Percentiles rank a stretch among this genome's conserved stretches.
Conservation (phyloP, 2,329 filamentous ascomycete genomes). For the Colletotrichum lindemuthianum region DNA sequence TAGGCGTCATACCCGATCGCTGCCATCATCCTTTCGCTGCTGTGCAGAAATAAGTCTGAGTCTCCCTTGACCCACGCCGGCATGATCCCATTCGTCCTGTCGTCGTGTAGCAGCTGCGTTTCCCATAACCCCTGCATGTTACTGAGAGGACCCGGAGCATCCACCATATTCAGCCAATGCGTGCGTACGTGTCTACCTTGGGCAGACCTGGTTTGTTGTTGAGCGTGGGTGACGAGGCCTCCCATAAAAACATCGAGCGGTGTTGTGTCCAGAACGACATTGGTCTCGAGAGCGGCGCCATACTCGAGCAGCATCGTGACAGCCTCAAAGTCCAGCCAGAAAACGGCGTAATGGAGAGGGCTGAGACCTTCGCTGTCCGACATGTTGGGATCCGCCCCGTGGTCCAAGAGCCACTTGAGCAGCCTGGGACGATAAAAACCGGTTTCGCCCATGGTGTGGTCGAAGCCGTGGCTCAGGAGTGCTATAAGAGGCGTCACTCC, state of each 20-base stretch:
- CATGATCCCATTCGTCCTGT: too few relatives aligned
- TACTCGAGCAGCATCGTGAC: slow-evolving; percentile 8
- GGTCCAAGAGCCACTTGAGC: slow-evolving; percentile 17
- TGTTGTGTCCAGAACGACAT: not conserved
- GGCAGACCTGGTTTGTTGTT: not conserved
- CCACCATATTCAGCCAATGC: too few relatives aligned
- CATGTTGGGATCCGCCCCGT: slow-evolving; percentile 22
- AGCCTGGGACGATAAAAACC: slow-evolving; percentile 20
- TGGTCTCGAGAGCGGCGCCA: not conserved
- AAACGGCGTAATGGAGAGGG: slow-evolving; percentile 23
- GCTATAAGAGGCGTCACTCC: slow-evolving; percentile 5
- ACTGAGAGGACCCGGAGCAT: too few relatives aligned
- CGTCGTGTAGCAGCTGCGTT: too few relatives aligned
- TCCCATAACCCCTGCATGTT: too few relatives aligned
- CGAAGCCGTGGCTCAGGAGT: slow-evolving; percentile 19
- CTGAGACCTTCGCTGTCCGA: slow-evolving; percentile 19
- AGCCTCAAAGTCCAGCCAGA: slow-evolving; percentile 21
- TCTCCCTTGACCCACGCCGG: too few relatives aligned
- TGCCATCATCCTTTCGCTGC: too few relatives aligned
- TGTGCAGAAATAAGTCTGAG: too few relatives aligned
- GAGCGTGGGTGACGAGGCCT: not conserved
- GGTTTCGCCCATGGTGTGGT: slow-evolving; percentile 7
- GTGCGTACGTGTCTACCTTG: too few relatives aligned
- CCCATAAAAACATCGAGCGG: slow-evolving; percentile 7
- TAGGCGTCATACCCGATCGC: too few relatives aligned